These are phyloP conservation scores for Phytophthora fragariaefolia DNA, from an alignment of 352 stramenopile genomes.

Conservation along the genomic window DNA sequence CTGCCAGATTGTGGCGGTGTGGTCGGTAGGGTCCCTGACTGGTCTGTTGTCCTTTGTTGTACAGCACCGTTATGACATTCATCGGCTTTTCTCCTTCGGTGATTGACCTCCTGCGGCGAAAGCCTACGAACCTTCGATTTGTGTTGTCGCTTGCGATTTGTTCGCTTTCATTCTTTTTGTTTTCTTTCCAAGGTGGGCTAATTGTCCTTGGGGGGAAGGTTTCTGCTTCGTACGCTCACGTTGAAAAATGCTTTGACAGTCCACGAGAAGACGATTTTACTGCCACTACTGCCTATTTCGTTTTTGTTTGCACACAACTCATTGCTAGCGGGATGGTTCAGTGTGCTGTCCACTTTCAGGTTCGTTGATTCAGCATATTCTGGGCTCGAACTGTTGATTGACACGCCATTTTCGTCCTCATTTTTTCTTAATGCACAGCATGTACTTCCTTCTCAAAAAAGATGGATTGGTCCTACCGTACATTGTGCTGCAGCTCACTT, in stretches of 20 bases:
- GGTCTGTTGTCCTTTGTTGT: not conserved
- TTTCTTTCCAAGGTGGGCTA: conserved; percentile 93
- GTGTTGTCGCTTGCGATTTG: conserved; percentile 86
- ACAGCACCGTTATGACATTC: conserved; percentile 82
- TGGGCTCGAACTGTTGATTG: not conserved
- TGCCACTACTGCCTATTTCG: conserved; percentile 92
- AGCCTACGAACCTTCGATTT: conserved; percentile 74
- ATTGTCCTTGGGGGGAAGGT: not conserved
- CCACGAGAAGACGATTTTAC: conserved; percentile 97
- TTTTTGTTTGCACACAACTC: conserved; percentile 77
- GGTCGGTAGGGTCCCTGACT: not conserved
- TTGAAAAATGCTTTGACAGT: conserved; percentile 56
- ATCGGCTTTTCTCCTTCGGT: conserved; percentile 89
- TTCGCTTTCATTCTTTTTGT: conserved; percentile 95
- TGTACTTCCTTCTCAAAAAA: conserved; percentile 89
- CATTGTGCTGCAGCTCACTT: conserved; percentile 62
- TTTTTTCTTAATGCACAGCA: conserved; percentile 45
- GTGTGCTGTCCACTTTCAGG: conserved; percentile 85
- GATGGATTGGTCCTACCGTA: conserved; percentile 80
- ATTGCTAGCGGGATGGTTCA: conserved; percentile 79
- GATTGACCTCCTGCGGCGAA: conserved; percentile 70
- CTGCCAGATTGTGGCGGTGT: not conserved
- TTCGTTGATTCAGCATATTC: conserved; percentile 27
- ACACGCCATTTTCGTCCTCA: not conserved
- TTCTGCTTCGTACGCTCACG: conserved; percentile 5